phyloP scores from a whole-genome alignment of 352 stramenopile species.

The Globisporangium splendens region DNA sequence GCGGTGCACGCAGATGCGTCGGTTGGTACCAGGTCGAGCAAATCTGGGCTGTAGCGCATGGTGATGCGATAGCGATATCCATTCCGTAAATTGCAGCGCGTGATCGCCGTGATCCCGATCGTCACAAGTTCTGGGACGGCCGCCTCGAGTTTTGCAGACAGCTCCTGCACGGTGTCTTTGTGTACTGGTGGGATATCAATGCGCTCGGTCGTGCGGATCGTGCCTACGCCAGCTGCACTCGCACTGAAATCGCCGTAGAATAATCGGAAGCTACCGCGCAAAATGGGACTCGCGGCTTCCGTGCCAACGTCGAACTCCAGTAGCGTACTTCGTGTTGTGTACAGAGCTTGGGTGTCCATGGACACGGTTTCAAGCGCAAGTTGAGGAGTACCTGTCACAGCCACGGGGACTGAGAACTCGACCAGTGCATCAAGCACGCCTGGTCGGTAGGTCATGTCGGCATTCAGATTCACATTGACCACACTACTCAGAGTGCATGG shows the following conservation, averaged over 20 bases:
- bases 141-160: slow-evolving; percentile 28
- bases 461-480: slow-evolving; percentile 45
- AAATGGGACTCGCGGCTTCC: slow-evolving; percentile 35
- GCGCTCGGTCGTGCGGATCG: slow-evolving; percentile 42
- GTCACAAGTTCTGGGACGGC: slow-evolving; percentile 45
- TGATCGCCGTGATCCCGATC: slow-evolving; percentile 42
- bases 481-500: slow-evolving; percentile 28
- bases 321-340: slow-evolving; percentile 35
- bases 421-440: slow-evolving; percentile 52
- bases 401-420: slow-evolving; percentile 44
- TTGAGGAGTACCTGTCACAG: slow-evolving; percentile 30
- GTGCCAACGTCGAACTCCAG: slow-evolving; percentile 67
- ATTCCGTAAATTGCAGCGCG: slow-evolving; percentile 20
- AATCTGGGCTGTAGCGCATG: slow-evolving; percentile 47
- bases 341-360: slow-evolving; percentile 26
- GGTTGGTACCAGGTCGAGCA: slow-evolving; percentile 47
- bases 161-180: slow-evolving; percentile 40
- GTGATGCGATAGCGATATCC: slow-evolving; percentile 51
- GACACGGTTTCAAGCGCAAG: slow-evolving; percentile 41
- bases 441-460: slow-evolving; percentile 27
- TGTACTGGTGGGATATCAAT: slow-evolving; percentile 40
- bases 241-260: slow-evolving; percentile 54
- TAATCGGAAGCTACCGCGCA: slow-evolving; percentile 45
- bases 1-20: slow-evolving; percentile 28
- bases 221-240: slow-evolving; percentile 14